Percentiles rank a stretch among this genome's conserved stretches.
Conservation (phyloP, 768 basidiomycete genomes). For the Boletus coccyginus region DNA sequence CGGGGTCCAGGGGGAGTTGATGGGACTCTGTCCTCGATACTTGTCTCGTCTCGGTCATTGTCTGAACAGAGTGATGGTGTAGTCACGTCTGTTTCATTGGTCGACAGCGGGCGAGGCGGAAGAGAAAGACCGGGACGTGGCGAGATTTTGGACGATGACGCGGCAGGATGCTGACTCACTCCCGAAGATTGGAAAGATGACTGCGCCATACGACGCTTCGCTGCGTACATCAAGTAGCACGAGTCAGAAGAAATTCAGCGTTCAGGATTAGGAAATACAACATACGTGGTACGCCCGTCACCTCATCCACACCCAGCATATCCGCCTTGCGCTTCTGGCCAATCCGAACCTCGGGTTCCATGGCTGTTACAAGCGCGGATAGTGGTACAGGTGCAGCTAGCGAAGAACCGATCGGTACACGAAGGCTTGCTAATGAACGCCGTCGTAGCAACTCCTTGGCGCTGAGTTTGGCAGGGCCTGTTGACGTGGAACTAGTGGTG, state of each 20-base stretch:
- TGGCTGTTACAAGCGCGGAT: constrained; percentile 1
- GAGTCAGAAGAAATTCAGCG: not conserved
- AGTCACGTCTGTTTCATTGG: constrained; percentile 39
- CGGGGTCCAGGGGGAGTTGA: constrained; percentile 51
- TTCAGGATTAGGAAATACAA: not conserved
- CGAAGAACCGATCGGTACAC: constrained; percentile 23
- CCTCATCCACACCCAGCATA: constrained; percentile 21
- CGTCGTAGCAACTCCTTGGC: constrained; percentile 23
- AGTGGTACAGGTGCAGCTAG: constrained; percentile 20
- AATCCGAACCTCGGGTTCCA: constrained; percentile 6
- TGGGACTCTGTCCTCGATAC: constrained; percentile 44
- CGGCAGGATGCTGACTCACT: not conserved
- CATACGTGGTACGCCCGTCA: constrained; percentile 35
- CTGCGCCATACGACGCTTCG: constrained; percentile 39
- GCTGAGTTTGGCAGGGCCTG: constrained; percentile 7
- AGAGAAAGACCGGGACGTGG: constrained; percentile 24
- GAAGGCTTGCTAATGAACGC: constrained; percentile 27
- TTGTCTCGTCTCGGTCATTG: constrained; percentile 53
- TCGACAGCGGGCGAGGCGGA: constrained; percentile 26
- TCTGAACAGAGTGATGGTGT: constrained; percentile 79
- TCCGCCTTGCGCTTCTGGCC: constrained; percentile 34
- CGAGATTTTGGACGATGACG: constrained; percentile 22
- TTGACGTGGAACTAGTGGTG: not conserved
- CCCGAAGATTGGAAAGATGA: constrained; percentile 28
- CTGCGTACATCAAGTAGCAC: constrained; percentile 17